Percentiles rank a stretch among this genome's conserved stretches.
Conservation (phyloP, 768 basidiomycete species). For the Kwoniella botswanensis region DNA sequence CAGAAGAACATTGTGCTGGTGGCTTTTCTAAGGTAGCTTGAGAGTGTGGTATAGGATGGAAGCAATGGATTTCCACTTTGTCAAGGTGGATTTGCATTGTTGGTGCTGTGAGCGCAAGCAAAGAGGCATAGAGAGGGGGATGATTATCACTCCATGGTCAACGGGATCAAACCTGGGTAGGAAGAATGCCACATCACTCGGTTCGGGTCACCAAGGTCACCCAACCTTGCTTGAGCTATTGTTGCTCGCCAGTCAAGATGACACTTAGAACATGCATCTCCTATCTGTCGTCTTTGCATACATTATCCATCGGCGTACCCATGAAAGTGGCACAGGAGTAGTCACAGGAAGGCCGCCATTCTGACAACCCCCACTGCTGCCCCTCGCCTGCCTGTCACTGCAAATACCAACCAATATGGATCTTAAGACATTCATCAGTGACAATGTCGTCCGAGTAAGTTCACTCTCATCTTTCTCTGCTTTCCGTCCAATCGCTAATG, state of each 20-base stretch:
- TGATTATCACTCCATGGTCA: not conserved
- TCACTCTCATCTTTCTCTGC: no score
- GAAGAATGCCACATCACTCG: constrained; percentile 13
- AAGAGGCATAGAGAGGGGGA: not conserved
- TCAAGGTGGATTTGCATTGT: not conserved
- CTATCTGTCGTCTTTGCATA: no score
- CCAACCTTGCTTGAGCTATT: no score
- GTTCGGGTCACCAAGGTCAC: not conserved
- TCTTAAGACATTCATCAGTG: constrained; percentile 57
- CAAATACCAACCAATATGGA: constrained; percentile 23
- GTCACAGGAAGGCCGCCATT: no score
- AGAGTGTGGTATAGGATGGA: not conserved
- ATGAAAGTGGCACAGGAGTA: no score
- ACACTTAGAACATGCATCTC: no score
- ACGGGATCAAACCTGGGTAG: not conserved
- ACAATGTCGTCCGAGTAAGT: constrained; percentile 57
- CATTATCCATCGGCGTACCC: no score
- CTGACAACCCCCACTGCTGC: not conserved
- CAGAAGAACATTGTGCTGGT: constrained; percentile 58
- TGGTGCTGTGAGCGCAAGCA: not conserved
- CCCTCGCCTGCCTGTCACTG: not conserved
- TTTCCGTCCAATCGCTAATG: not conserved
- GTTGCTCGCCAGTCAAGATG: no score
- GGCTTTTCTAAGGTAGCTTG: constrained; percentile 8
- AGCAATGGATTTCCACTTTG: not conserved